Base-by-base conservation (phyloP, 345 rosid species). In the Firmiana major region DNA sequence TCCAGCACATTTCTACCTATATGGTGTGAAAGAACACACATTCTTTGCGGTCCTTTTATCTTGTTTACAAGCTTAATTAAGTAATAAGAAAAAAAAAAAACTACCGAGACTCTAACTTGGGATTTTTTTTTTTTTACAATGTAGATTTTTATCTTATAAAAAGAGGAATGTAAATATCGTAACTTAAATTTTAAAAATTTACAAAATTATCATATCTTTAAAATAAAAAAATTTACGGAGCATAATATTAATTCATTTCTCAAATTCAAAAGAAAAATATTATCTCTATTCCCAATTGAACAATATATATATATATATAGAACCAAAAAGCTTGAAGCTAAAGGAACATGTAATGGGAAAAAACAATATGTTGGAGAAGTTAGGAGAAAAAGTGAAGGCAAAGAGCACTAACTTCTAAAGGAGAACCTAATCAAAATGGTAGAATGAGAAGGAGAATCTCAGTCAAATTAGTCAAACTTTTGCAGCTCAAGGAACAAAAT, bases 401-500 rank as follows among this genome's bases (percentile, higher is more conserved):
- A 55, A 40, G 63, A 55, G 74, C 67, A 85, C 82, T 75, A 62
- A 71, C 54, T 66, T 72, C 42, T 40, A 76, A 82, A 74, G 79
- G 21, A 22, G 42, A 76, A 75, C 59, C 78, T 84, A 77, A 82
- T 86, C 85, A 80, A 80, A 79, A 81, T 82, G 68, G 83, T 78
- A 82, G 83, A 77, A 79, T 67, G 80, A 36, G 84, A 78, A 79
- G 77, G 63, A 71, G 78, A 82, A 80, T 84, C 79, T 76, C 26
- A 80, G 83, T 74, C 78, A 77, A 87, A 82, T 69, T 60, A 72
- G 78, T 80, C 87, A 83, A 79, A 75, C 83, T 83, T 76, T 82
- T 78, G 68, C 81, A 66, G 69, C 87, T 86, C 76, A 71, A 78
- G 21, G 75, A 77, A 77, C 84, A 77, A 48, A 77, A 83, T 81